Percentiles rank a stretch among this genome's conserved stretches.
phyloP scores from a whole-genome alignment of 257 asterid species.

The Solanum arcanum region DNA sequence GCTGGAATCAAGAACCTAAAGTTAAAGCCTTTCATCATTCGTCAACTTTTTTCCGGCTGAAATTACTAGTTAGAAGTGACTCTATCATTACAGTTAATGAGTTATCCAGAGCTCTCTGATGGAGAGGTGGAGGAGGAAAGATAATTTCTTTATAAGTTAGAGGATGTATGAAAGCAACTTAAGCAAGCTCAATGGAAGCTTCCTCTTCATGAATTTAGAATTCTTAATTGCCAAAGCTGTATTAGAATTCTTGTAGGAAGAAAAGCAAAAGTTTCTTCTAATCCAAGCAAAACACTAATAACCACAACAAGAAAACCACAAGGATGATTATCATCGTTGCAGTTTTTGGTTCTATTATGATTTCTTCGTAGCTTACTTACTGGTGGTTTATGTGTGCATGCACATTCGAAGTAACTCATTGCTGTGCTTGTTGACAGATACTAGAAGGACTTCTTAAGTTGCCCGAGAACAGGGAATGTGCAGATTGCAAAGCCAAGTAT shows the following conservation, averaged over 20 bases:
- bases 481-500: slow-evolving; percentile 97
- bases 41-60: neutral
- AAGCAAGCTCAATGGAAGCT: neutral
- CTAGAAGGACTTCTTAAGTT: slow-evolving; percentile 94
- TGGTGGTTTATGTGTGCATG: neutral
- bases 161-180: neutral
- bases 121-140: neutral
- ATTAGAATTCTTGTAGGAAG: neutral
- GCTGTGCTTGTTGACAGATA: slow-evolving; percentile 40
- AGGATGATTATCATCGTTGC: neutral
- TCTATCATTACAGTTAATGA: neutral
- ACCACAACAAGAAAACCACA: neutral
- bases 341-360: neutral
- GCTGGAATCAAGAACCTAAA: neutral
- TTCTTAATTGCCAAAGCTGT: neutral
- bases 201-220: neutral
- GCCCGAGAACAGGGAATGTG: slow-evolving; percentile 99
- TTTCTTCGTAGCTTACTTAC: neutral
- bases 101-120: neutral
- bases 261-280: neutral
- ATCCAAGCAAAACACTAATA: neutral
- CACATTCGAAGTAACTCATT: neutral
- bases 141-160: neutral
- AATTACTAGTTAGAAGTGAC: neutral
- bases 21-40: neutral